Conservation (phyloP, 257 asterid species). For the Jacaranda mimosifolia region DNA sequence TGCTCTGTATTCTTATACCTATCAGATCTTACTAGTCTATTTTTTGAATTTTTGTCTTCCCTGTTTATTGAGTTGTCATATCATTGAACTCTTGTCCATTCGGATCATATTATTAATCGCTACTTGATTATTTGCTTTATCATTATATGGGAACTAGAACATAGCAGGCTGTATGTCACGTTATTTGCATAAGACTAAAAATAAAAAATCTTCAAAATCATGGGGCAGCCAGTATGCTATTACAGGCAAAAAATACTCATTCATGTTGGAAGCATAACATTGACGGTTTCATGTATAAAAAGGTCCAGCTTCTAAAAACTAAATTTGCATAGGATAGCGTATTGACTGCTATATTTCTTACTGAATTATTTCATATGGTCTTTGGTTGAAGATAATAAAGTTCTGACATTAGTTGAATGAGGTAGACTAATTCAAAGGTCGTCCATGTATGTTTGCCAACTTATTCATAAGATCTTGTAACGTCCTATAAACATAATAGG, state of each 20-base stretch:
- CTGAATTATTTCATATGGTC: constrained; percentile 17
- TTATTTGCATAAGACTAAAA: not conserved
- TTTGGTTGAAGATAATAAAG: not conserved
- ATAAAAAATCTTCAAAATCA: not conserved
- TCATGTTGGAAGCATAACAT: not conserved
- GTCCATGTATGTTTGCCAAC: not conserved
- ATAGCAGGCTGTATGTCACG: not conserved
- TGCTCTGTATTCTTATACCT: not conserved
- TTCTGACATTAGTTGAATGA: not conserved
- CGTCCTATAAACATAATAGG: no score
- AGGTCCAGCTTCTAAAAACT: not conserved
- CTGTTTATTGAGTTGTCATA: not conserved
- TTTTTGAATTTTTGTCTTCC: not conserved
- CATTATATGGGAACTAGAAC: not conserved
- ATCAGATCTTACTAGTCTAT: not conserved
- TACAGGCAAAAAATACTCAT: not conserved
- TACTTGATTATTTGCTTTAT: not conserved
- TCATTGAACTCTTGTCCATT: not conserved
- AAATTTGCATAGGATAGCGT: not conserved
- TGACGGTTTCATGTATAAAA: not conserved
- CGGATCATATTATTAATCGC: not conserved
- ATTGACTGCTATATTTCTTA: not conserved
- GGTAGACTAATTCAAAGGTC: not conserved
- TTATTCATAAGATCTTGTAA: no score
- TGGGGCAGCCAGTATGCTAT: not conserved